A percentile compares a stretch with the other conserved stretches of the same genome.
Evolutionary conservation across 108 stramenopile species (phyloP).

Genomic region (Craspedostauros australis): DNA sequence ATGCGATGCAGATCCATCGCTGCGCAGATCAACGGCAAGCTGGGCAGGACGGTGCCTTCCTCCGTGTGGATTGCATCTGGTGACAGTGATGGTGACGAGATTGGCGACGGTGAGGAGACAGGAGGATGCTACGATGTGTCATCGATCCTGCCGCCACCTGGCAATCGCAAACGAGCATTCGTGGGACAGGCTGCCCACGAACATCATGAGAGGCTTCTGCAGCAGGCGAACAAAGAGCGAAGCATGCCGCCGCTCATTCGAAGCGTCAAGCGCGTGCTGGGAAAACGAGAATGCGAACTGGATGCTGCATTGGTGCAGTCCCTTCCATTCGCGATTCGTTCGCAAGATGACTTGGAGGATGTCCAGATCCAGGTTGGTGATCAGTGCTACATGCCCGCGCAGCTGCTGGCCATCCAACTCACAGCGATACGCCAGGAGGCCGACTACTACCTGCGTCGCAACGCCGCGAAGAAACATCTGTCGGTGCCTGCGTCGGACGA

Average conservation of each 20-base stretch:
- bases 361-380: constrained; percentile 15
- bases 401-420: constrained; percentile 44
- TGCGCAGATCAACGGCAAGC: constrained; percentile 8
- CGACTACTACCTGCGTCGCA: constrained; percentile 34
- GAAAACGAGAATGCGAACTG: constrained; percentile 35
- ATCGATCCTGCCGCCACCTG: not conserved
- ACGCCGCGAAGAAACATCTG: constrained; percentile 31
- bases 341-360: constrained; percentile 16
- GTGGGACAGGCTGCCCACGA: constrained; percentile 20
- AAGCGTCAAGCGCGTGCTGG: constrained; percentile 62
- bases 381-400: constrained; percentile 29
- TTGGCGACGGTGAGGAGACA: too few species aligned
- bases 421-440: constrained; percentile 41
- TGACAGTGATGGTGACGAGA: too few species aligned
- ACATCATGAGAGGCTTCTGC: not conserved
- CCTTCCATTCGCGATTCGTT: constrained; percentile 26
- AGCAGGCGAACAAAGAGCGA: not conserved
- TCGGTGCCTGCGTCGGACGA: constrained; percentile 19
- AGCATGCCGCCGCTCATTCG: constrained; percentile 17
- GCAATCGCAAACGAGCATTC: not conserved
- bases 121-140: too few species aligned
- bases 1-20: constrained; percentile 25
- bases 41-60: constrained; percentile 28
- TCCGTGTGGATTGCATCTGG: constrained; percentile 26
- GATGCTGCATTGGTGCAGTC: constrained; percentile 49